These are phyloP conservation scores for Debaryomycetaceae sp. DNA, from an alignment of 1,139 yeast species.

Conservation along the genomic window DNA sequence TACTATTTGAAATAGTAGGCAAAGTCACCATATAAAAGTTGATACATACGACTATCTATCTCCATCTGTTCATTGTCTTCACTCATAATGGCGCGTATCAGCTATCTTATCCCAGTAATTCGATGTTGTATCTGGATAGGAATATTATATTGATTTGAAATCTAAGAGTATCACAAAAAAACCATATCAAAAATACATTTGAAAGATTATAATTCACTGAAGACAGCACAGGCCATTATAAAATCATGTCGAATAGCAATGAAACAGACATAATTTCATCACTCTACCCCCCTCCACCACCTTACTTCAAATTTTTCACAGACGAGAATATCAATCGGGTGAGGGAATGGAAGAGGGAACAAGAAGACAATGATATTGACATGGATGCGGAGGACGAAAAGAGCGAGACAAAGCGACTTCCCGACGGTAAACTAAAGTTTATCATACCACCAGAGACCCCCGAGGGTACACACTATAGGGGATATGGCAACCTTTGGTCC, in stretches of 20 bases:
- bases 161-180: neutral
- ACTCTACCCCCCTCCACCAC: slow-evolving; percentile 86
- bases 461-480: slow-evolving; percentile 57
- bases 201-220: neutral
- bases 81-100: slow-evolving; percentile 10
- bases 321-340: slow-evolving; percentile 48
- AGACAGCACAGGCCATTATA: neutral
- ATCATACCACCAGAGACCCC: slow-evolving; percentile 69
- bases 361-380: slow-evolving; percentile 5
- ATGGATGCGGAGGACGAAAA: slow-evolving; percentile 3
- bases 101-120: neutral
- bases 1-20: slow-evolving; percentile 1
- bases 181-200: neutral
- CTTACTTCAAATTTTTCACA: slow-evolving; percentile 66
- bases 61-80: slow-evolving; percentile 28
- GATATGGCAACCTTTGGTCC: slow-evolving; percentile 83
- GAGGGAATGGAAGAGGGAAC: slow-evolving; percentile 16
- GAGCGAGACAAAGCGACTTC: slow-evolving; percentile 6
- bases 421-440: slow-evolving; percentile 45
- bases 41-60: slow-evolving; percentile 28
- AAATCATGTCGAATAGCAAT: slow-evolving; percentile 3
- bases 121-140: neutral
- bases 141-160: neutral
- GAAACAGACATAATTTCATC: slow-evolving; percentile 52
- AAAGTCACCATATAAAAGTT: neutral